Percentiles rank a stretch among this genome's conserved stretches.
Evolutionary conservation across 2,329 filamentous ascomycete species (phyloP).

Genomic region (Orbilia oligospora): DNA sequence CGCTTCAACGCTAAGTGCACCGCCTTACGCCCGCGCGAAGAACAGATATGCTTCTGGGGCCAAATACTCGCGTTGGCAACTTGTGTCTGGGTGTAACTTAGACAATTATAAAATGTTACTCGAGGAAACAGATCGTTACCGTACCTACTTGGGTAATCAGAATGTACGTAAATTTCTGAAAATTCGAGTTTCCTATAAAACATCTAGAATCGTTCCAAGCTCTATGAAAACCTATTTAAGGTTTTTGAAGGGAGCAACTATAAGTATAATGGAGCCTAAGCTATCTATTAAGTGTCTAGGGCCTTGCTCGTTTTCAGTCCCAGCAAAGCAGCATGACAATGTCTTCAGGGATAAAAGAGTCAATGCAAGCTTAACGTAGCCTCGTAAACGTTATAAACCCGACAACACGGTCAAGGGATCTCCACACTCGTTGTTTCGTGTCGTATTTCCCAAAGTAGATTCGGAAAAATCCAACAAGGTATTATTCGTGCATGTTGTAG

Average conservation of each 20-base stretch:
- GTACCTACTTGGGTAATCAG: too few species aligned
- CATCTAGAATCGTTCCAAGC: not conserved
- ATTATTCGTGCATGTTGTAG: too few species aligned
- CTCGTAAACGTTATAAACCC: too few species aligned
- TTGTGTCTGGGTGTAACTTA: not conserved
- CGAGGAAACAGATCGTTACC: too few species aligned
- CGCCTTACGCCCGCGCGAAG: not conserved
- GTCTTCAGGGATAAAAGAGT: too few species aligned
- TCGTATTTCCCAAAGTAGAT: not conserved
- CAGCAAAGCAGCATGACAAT: not conserved
- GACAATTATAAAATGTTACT: not conserved
- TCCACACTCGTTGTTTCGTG: not conserved
- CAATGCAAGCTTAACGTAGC: too few species aligned
- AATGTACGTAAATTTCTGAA: too few species aligned
- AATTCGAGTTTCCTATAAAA: not conserved
- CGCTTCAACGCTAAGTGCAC: not conserved
- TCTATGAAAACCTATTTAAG: too few species aligned
- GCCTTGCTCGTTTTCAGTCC: not conserved
- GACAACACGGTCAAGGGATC: too few species aligned
- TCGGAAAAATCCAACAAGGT: not conserved
- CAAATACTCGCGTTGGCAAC: not conserved
- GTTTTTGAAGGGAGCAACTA: not conserved
- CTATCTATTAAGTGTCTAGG: not conserved
- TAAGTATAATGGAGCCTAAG: too few species aligned
- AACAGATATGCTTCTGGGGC: slow-evolving; percentile 9